Evolutionary conservation across 371 early-diverging fungal species (phyloP).

Genomic region (Apophysomyces ossiformis): DNA sequence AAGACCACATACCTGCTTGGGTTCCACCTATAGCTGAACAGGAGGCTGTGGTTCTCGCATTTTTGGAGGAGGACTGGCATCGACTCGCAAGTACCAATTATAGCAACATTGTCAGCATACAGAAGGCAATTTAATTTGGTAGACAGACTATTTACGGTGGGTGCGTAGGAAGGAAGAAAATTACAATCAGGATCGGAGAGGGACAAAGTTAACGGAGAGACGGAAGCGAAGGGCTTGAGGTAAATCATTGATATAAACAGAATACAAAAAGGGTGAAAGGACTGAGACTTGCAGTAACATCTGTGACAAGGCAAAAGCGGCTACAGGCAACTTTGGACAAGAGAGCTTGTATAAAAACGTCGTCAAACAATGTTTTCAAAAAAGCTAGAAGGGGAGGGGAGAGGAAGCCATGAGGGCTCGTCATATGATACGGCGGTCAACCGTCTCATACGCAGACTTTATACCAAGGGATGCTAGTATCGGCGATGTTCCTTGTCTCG

Average conservation of each 20-base stretch:
- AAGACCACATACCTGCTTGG: constrained; percentile 32
- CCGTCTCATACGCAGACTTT: constrained; percentile 27
- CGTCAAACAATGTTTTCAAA: constrained; percentile 18
- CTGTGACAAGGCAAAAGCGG: no score
- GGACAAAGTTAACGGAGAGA: no score
- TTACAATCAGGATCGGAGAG: no score
- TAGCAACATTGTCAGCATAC: constrained; percentile 26
- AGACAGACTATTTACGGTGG: no score
- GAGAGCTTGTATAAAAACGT: no score
- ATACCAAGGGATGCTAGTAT: constrained; percentile 29
- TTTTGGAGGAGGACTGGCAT: constrained; percentile 4
- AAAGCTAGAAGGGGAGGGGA: constrained; percentile 3
- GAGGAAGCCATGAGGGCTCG: not conserved
- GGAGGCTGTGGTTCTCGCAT: constrained; percentile 17
- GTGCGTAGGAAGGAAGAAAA: no score
- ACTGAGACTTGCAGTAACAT: no score
- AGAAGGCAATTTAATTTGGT: no score
- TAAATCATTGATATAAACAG: no score
- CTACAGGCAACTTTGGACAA: no score
- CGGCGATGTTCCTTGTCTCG: not conserved
- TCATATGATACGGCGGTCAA: constrained; percentile 24
- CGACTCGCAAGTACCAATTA: constrained; percentile 16
- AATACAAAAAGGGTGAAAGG: no score
- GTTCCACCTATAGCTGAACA: constrained; percentile 34
- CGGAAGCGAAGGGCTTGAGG: no score